phyloP scores from a whole-genome alignment of 176 grass and related monocot species.

The Puya raimondii region DNA sequence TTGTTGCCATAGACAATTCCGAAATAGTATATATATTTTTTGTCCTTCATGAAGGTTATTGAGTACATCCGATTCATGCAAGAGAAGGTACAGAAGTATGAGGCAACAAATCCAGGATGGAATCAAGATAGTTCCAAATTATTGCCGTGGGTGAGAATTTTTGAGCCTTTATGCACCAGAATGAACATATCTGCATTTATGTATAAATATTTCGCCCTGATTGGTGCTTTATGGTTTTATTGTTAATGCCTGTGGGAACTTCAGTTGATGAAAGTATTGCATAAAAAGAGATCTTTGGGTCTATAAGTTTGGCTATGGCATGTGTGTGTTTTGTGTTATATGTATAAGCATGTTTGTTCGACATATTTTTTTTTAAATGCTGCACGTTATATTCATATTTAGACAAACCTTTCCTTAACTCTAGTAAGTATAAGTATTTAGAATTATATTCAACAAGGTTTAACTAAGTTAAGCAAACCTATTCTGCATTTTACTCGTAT shows the following conservation, averaged over 20 bases:
- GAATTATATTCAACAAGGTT: no score
- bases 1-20: not conserved
- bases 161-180: not conserved
- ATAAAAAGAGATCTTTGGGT: not conserved
- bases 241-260: not conserved
- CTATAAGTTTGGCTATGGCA: not conserved
- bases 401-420: no score
- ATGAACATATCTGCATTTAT: not conserved
- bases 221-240: not conserved
- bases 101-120: conserved; percentile 11
- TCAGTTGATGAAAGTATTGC: not conserved
- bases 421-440: not conserved
- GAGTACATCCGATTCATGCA: conserved; percentile 22
- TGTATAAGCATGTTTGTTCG: no score
- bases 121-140: conserved; percentile 23
- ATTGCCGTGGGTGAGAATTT: conserved; percentile 18
- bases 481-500: not conserved
- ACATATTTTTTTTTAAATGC: no score
- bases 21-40: not conserved
- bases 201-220: not conserved
- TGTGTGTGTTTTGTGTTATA: no score
- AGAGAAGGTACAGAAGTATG: conserved; percentile 18
- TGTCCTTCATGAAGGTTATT: conserved; percentile 8
- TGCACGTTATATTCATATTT: no score
- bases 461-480: not conserved